Base-by-base conservation (phyloP, 1,139 yeast genomes). In the Meyerozyma athensensis region DNA sequence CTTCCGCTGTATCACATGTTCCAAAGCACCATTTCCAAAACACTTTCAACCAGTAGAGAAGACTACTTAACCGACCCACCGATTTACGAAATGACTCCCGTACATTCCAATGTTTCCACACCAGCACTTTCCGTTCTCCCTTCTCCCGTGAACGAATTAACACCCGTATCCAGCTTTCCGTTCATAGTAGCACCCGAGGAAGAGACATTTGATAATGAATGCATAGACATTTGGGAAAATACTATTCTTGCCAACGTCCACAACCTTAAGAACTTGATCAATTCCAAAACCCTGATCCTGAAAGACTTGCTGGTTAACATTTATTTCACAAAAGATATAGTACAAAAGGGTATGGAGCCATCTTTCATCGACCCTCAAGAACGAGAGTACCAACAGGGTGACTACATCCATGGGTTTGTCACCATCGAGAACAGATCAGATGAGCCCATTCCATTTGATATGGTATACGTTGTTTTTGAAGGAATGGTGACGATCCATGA, bases 1-100 rank as follows among this genome's bases (percentile, higher is more conserved):
- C 57, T 70, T 9, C 76, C 76, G 2, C 67, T 73, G 10, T 70
- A 70, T 46, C 69, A 68, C 34, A 69, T 70, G 74, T 68, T 62
- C 51, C 69, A 67, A 47, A 54, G 69, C 28, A 70, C 76, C 9
- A 58, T 70, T 8, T 63, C 70, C 30, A 64, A 65, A 43, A 58
- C 59, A 18, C 45, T 70, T 36, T 59, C 63, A 2, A 68, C 69
- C 3, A 53, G 63, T 3, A 59, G 66, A 35, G 76, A 69, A 44
- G 68, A 66, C 47, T 70, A 58, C 48, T 47, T 59, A 5, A 61
- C 61, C 7, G 72, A 66, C 36, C 76, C 76, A 3, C 76, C 76
- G 2, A 53, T 49, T 26, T 70, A 70, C 45, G 74, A 68, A 39
- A 46, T 65, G 52, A 63, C 71, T 2, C 68, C 68, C 4, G 54